Evolutionary conservation across 1,139 yeast species (phyloP).

Genomic region (Debaryomyces udenii): DNA sequence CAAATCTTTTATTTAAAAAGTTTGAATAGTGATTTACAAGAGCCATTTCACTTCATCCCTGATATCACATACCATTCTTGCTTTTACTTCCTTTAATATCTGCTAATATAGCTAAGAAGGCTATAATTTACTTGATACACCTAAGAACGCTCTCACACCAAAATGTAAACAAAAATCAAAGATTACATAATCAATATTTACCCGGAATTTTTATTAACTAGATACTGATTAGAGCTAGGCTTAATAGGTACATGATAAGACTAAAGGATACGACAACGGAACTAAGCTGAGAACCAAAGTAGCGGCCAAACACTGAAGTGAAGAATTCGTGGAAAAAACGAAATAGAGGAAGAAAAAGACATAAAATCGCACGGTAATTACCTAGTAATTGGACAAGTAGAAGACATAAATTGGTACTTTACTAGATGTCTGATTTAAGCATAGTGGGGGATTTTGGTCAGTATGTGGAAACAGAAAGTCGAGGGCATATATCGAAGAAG

Average conservation of each 20-base stretch:
- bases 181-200: constrained; percentile 8
- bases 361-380: no score
- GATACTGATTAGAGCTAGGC: neutral
- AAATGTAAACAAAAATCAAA: constrained; percentile 10
- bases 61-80: neutral
- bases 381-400: no score
- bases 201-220: constrained; percentile 5
- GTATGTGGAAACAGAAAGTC: constrained; percentile 2
- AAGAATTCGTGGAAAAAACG: no score
- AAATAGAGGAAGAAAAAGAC: no score
- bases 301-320: no score
- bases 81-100: neutral
- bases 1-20: no score
- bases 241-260: no score
- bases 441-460: constrained; percentile 11
- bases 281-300: no score
- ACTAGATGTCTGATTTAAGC: constrained; percentile 11
- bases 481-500: constrained; percentile 7
- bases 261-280: no score
- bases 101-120: constrained; percentile 3
- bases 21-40: no score
- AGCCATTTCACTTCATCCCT: no score
- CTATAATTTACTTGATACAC: constrained; percentile 3
- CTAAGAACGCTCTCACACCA: constrained; percentile 3
- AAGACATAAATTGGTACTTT: no score